Base-by-base conservation (phyloP, 2,329 filamentous ascomycete genomes). In the Xylaria polymorpha region DNA sequence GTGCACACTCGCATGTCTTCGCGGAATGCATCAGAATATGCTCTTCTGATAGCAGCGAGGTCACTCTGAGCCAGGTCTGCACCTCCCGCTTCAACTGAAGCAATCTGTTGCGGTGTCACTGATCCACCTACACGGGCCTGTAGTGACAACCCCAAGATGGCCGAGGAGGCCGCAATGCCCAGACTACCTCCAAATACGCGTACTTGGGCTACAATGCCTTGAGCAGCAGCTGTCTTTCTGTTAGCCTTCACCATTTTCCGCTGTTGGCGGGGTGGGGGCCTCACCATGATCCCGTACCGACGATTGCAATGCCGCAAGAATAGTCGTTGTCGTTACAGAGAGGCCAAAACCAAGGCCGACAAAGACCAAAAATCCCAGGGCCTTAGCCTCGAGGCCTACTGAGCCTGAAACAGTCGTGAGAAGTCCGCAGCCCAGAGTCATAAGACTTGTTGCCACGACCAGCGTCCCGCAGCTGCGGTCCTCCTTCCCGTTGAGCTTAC, bases 301-400 rank as follows among this genome's bases (percentile, higher is more conserved):
- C 14, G 84, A 79, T 71, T 85, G 83, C 1, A 80, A 70, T 1
- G 74, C 72, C 1, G 82, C 82, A 18, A 85, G 70, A 71, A 87
- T 85, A 0, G 85, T 87, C 2, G 83, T 79, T 1, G 81, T 80
- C 1, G 85, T 78, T 1, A 85, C 82, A 2, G 82, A 81, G 43
- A 87, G 72, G 0, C 86, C 86, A 68, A 86, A 86, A 0, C 86
- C 86, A 37, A 88, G 74, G 3, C 86, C 86, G n/a, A 85, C 78
- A 62, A 88, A 83, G 0, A 81, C 80, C 61, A 87, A 73, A 66
- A 85, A 86, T 0, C 85, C 85, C 1, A 87, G 75, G 4, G 83
- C 78, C 71, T 84, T 86, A 1, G 80, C 74, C 69, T 85, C 81
- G 9, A 86, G 74, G 2, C 76, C 71, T 0, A 77, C 66, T 1